phyloP scores from a whole-genome alignment of 768 basidiomycete genomes.

The Boletus vermiculosoides region DNA sequence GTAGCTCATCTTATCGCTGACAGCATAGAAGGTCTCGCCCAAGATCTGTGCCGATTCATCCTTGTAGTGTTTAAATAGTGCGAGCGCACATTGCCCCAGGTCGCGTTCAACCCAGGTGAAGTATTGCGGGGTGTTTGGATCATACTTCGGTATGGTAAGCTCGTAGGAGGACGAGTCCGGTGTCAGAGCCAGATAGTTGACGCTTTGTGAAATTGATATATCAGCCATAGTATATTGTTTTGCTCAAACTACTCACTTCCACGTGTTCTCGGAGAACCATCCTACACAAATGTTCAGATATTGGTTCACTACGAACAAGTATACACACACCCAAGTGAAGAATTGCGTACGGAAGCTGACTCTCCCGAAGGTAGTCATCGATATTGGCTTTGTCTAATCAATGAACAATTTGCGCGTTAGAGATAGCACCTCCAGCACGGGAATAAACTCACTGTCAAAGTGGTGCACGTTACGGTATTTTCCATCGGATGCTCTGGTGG shows the following conservation, averaged over 20 bases:
- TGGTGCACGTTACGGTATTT: slow-evolving; percentile 27
- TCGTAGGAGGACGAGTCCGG: slow-evolving; percentile 17
- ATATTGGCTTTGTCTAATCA: slow-evolving; percentile 25
- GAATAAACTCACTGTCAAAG: neutral
- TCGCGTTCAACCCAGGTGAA: slow-evolving; percentile 27
- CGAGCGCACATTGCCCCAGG: slow-evolving; percentile 22
- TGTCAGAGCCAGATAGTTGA: slow-evolving; percentile 6
- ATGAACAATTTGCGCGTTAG: neutral
- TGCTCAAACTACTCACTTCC: slow-evolving; percentile 12
- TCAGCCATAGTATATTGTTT: neutral
- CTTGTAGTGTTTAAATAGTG: slow-evolving; percentile 22
- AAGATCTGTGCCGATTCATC: slow-evolving; percentile 9
- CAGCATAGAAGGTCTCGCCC: slow-evolving; percentile 25
- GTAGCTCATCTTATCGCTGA: slow-evolving; percentile 23
- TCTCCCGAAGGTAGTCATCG: slow-evolving; percentile 23
- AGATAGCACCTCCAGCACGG: neutral
- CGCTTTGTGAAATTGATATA: neutral
- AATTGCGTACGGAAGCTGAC: slow-evolving; percentile 18
- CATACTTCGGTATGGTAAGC: slow-evolving; percentile 20
- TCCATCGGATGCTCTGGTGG: slow-evolving; percentile 15
- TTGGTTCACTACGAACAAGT: too few species aligned
- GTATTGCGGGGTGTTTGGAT: slow-evolving; percentile 1
- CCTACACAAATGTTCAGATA: slow-evolving; percentile 8
- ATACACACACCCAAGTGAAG: slow-evolving; percentile 19
- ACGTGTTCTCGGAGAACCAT: neutral